Evolutionary conservation across 768 basidiomycete species (phyloP), one percentile per base, ranked within the genome.

Genomic region (Termitomyces sp.): DNA sequence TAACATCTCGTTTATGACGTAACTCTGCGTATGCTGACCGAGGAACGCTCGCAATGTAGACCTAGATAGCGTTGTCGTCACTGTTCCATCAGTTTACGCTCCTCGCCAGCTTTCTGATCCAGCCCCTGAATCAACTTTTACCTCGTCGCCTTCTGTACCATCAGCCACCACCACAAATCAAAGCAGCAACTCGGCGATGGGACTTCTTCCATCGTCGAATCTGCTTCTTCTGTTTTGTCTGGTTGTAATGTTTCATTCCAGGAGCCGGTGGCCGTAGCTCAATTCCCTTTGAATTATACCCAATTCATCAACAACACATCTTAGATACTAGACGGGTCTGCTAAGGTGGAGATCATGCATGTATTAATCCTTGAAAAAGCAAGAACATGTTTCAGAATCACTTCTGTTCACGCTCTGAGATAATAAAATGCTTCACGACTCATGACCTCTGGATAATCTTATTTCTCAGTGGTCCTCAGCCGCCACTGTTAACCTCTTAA

Each of bases 61-160:
- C 68, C 61, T 79, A 50, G 78, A 80, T 53, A 76, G 75, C 59
- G 74, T 81, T 39, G 75, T 79, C 12, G 70, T 77, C 6, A 73
- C 72, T 20, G 72, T 77, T 8, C 78, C 78, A 7, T 77, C 77
- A 6, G 64, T 61, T 13, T 81, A 79, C 57, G 73, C 67, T 5
- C 75, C 77, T 24, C 69, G 76, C 6, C 64, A 73, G 31, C 64
- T 76, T 37, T 45, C 30, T 34, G 55, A 51, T 16, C 47, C 54
- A 20, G 31, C 16, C 8, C 7, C 42, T 30, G 58, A 53, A 36
- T 31, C 52, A 54, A 39, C 58, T 27, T 33, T 20, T 18, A 37
- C 59, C 8, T 50, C 58, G 5, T 42, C 53, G 18, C 22, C 61
- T 6, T 34, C 60, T n/a, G 27, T 48, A 13, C 34, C 60, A 18